A percentile compares a stretch with the other conserved stretches of the same genome.
phyloP scores from a whole-genome alignment of 2,329 filamentous ascomycete species.

The Neoascochyta sp. region DNA sequence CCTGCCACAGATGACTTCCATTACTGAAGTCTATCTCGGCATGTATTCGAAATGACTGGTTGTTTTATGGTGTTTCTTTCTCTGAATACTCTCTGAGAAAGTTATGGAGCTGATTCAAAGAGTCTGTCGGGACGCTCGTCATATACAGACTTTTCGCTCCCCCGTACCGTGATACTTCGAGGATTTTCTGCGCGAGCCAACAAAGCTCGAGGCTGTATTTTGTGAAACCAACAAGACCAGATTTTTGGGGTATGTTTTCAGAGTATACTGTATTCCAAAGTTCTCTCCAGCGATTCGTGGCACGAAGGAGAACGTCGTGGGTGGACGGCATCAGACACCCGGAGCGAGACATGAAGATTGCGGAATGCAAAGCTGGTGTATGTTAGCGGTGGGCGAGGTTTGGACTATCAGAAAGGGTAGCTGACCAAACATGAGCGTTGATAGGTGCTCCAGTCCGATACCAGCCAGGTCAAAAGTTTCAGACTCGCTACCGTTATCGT shows the following conservation, averaged over 20 bases:
- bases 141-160: conserved; percentile 5
- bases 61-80: too few relatives aligned
- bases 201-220: conserved; percentile 14
- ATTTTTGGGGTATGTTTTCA: background rate
- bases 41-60: too few relatives aligned
- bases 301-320: conserved; percentile 5
- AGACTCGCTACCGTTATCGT: conserved; percentile 2
- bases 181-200: conserved; percentile 11
- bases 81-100: conserved; percentile 7
- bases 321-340: conserved; percentile 3
- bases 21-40: too few relatives aligned
- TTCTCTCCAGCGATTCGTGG: conserved; percentile 13
- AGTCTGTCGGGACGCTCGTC: conserved; percentile 6
- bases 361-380: conserved; percentile 5
- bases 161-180: conserved; percentile 2
- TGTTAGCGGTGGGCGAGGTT: background rate
- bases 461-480: background rate
- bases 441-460: conserved; percentile 5
- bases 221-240: conserved; percentile 8
- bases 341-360: conserved; percentile 6
- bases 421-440: conserved; percentile 10
- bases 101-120: conserved; percentile 5
- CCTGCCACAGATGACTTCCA: too few relatives aligned
- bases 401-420: background rate
- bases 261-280: conserved; percentile 7